Evolutionary conservation across 2,329 filamentous ascomycete genomes (phyloP).

Genomic region (Lasiodiplodia citricola): DNA sequence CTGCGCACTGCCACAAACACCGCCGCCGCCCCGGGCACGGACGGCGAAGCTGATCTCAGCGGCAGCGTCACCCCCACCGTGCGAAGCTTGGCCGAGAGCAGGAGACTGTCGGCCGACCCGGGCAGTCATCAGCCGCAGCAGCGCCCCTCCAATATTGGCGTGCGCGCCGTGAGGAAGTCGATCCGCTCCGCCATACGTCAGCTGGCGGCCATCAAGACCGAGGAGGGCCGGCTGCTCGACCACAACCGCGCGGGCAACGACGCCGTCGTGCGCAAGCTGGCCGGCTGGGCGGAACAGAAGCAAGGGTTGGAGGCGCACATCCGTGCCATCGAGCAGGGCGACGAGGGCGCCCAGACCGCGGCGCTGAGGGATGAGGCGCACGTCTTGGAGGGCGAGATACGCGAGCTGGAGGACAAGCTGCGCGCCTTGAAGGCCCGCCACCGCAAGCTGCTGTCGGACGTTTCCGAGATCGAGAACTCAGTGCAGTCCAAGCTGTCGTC

Average conservation of each 20-base stretch:
- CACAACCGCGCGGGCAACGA: conserved; percentile 63
- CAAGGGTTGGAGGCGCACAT: conserved; percentile 62
- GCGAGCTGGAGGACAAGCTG: conserved; percentile 68
- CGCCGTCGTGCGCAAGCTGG: conserved; percentile 63
- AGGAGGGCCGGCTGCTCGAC: conserved; percentile 68
- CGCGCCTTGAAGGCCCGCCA: conserved; percentile 58
- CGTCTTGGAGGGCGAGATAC: conserved; percentile 66
- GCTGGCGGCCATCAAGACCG: conserved; percentile 68
- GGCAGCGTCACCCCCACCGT: conserved; percentile 56
- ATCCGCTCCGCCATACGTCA: conserved; percentile 68
- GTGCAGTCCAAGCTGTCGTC: conserved; percentile 24
- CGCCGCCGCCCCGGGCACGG: conserved; percentile 49
- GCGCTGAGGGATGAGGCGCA: conserved; percentile 57
- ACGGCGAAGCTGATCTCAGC: conserved; percentile 55
- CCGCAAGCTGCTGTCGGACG: conserved; percentile 7
- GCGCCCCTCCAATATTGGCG: conserved; percentile 60
- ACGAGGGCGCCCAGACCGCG: conserved; percentile 62
- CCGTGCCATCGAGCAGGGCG: conserved; percentile 57
- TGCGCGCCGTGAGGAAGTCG: conserved; percentile 68
- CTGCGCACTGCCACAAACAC: conserved; percentile 57
- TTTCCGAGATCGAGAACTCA: conserved; percentile 20
- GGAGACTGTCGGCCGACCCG: conserved; percentile 50
- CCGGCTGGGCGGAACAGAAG: conserved; percentile 64
- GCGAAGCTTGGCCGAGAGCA: conserved; percentile 28
- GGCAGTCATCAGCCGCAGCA: conserved; percentile 43